These are phyloP conservation scores for Podospora bellae-mahoneyi DNA, from an alignment of 495 filamentous ascomycete genomes.

Conservation along the genomic window DNA sequence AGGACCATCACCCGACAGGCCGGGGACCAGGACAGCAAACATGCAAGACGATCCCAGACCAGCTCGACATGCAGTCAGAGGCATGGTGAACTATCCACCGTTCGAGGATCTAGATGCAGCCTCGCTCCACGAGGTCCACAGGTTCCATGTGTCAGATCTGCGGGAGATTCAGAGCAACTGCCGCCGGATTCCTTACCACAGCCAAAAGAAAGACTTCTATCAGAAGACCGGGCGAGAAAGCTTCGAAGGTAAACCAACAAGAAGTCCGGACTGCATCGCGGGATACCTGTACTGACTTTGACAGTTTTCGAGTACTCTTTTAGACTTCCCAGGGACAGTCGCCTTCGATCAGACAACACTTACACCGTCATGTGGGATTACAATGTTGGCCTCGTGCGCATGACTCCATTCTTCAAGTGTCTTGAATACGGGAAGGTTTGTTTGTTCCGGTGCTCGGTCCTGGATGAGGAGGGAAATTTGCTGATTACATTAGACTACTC, in stretches of 20 bases:
- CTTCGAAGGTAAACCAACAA: conserved; percentile 67
- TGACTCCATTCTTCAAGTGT: conserved; percentile 93
- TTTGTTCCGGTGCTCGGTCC: background rate
- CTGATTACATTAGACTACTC: conserved; percentile 61
- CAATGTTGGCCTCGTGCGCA: conserved; percentile 88
- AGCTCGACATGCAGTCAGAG: conserved; percentile 55
- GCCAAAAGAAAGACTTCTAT: conserved; percentile 83
- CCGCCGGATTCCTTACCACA: conserved; percentile 87
- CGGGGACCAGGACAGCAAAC: conserved; percentile 23
- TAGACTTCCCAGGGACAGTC: conserved; percentile 61
- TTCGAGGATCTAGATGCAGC: conserved; percentile 58
- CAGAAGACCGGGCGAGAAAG: conserved; percentile 80
- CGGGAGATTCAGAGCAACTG: conserved; percentile 65
- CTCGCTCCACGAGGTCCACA: conserved; percentile 52
- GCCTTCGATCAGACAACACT: conserved; percentile 46
- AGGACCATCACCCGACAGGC: conserved; percentile 28
- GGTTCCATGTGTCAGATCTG: conserved; percentile 63
- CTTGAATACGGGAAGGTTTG: conserved; percentile 78
- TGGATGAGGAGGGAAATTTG: background rate
- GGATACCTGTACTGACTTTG: conserved; percentile 7
- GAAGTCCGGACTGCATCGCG: background rate
- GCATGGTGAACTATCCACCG: conserved; percentile 62
- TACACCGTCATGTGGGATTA: conserved; percentile 96
- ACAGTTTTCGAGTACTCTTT: conserved; percentile 93
- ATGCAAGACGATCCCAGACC: background rate